phyloP scores from a whole-genome alignment of 768 basidiomycete genomes.

The Candolleomyces aberdarensis region DNA sequence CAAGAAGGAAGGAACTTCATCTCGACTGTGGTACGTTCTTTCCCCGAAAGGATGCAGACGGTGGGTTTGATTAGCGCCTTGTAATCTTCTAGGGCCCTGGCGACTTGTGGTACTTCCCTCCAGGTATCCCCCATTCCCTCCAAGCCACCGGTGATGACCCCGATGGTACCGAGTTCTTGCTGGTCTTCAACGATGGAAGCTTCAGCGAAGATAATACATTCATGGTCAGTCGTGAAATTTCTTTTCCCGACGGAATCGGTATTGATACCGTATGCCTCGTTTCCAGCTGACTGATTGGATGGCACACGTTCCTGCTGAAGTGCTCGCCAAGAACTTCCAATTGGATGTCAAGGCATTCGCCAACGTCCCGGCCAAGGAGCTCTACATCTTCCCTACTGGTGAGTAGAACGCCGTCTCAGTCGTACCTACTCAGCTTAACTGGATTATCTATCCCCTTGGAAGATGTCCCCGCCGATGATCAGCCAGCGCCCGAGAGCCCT shows the following conservation, averaged over 20 bases:
- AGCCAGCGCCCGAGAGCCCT: constrained; percentile 32
- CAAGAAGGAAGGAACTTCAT: constrained; percentile 46
- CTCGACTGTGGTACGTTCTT: constrained; percentile 42
- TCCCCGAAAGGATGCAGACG: not conserved
- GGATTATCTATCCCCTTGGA: constrained; percentile 22
- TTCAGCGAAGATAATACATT: constrained; percentile 56
- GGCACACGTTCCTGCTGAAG: constrained; percentile 51
- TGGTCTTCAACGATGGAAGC: constrained; percentile 50
- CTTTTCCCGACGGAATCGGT: not conserved
- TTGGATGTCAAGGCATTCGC: constrained; percentile 37
- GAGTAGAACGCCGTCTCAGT: constrained; percentile 4
- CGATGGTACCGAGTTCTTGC: constrained; percentile 49
- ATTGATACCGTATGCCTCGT: not conserved
- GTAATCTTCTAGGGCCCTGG: constrained; percentile 32
- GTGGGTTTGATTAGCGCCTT: too few relatives aligned
- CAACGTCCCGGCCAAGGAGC: constrained; percentile 41
- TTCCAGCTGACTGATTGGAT: constrained; percentile 52
- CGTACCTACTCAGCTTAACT: not conserved
- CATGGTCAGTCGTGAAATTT: constrained; percentile 26
- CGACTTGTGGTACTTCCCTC: constrained; percentile 57
- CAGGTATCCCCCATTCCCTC: constrained; percentile 53
- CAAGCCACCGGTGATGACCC: constrained; percentile 46
- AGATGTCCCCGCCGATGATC: constrained; percentile 22
- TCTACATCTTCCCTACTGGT: constrained; percentile 54
- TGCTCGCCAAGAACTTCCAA: constrained; percentile 53